These are phyloP conservation scores for Myxozyma sirexii DNA, from an alignment of 805 yeast species.

Conservation along the genomic window DNA sequence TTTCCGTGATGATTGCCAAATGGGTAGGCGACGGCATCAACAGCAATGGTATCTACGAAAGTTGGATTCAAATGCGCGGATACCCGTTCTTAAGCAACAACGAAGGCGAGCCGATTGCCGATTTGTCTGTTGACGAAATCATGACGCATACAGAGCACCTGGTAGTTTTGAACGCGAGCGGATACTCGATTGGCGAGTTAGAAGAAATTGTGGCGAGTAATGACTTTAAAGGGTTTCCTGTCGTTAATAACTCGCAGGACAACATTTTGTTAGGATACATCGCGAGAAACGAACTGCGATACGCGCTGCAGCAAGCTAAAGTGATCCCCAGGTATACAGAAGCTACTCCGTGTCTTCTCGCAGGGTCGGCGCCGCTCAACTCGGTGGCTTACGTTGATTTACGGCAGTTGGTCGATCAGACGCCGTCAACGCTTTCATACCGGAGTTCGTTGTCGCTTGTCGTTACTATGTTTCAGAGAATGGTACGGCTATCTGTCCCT, in stretches of 20 bases:
- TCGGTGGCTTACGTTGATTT: conserved; percentile 30
- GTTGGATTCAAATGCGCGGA: conserved; percentile 49
- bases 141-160: conserved; percentile 44
- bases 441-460: conserved; percentile 44
- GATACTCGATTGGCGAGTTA: conserved; percentile 37
- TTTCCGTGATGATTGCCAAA: conserved; percentile 74
- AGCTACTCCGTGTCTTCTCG: conserved; percentile 21
- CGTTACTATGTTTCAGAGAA: conserved; percentile 46
- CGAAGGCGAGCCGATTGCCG: conserved; percentile 48
- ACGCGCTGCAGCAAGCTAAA: conserved; percentile 39
- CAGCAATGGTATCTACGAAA: conserved; percentile 63
- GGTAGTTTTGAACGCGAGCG: conserved; percentile 44
- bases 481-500: conserved; percentile 30
- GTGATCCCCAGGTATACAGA: conserved; percentile 9
- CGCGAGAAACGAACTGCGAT: conserved; percentile 45
- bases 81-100: conserved; percentile 51
- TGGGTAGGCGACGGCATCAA: conserved; percentile 67
- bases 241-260: conserved; percentile 44
- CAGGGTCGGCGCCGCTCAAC: conserved; percentile 16
- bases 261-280: conserved; percentile 50
- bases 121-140: conserved; percentile 42
- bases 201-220: conserved; percentile 32
- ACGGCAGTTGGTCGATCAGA: conserved; percentile 35
- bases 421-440: conserved; percentile 41
- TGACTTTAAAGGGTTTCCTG: conserved; percentile 50